Evolutionary conservation across 306 rosid species (phyloP), one percentile per base, ranked within the genome.

Genomic region (Vicia sativa): DNA sequence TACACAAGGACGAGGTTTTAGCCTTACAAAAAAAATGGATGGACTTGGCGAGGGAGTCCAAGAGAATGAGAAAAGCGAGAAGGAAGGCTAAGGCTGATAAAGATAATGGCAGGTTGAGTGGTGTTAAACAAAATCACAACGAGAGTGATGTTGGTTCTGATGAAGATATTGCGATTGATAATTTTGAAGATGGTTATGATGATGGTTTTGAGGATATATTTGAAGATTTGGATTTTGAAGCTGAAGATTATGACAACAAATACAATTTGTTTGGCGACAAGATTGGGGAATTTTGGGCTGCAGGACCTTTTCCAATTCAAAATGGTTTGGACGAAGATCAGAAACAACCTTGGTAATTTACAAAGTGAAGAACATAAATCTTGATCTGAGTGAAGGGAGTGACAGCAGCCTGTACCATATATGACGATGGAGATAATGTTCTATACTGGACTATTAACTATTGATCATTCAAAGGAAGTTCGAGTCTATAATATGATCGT

Each of bases 151-250:
- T 59, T 57, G 80, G 77, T 10, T 74, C 73, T 14, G 89, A 74
- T n/a, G 85, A 78, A 5, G 56, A 73, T 69, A 56, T 55, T 48
- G 73, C 4, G 37, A 62, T 82, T 43, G 83, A 82, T 68, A 82
- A 78, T 74, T 82, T 82, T 67, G 41, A 67, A 50, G 83, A 79
- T 53, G 75, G 78, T 49, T 81, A 85, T 67, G 88, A 83, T 50
- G 96, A 86, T 57, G 89, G 91, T 57, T 92, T 92, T 68, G 89
- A 78, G 81, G 87, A 79, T 76, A 80, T 87, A 76, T 84, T 92
- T 56, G 90, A 84, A 73, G 78, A 79, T 53, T 55, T 78, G 67
- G 79, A 80, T 74, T 81, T 81, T 11, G 93, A 78, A 50, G 54
- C 28, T 26, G 84, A 82, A 57, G 77, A 70, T 15, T 65, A 45